Conservation (phyloP, 2,329 filamentous ascomycete species). For the Endoconidiophora polonica region DNA sequence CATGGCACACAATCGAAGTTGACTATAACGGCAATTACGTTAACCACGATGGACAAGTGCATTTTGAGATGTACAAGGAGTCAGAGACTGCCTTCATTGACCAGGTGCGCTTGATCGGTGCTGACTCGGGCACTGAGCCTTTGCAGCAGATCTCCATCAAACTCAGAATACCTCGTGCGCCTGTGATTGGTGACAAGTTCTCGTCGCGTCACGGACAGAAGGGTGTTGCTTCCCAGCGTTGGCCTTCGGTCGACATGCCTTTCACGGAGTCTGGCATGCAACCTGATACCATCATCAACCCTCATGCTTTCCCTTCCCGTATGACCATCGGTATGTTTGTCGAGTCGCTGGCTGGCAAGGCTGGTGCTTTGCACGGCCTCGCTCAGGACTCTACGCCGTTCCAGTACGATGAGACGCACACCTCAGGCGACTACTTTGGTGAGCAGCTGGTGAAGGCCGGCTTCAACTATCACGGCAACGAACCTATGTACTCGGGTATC, state of each 20-base stretch:
- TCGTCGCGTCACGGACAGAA: slow-evolving; percentile 97
- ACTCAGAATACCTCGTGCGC: slow-evolving; percentile 74
- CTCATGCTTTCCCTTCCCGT: slow-evolving; percentile 95
- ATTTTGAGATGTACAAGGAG: slow-evolving; percentile 91
- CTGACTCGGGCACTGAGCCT: slow-evolving; percentile 66
- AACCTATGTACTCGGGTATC: slow-evolving; percentile 96
- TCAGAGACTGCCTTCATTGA: slow-evolving; percentile 76
- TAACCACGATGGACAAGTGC: slow-evolving; percentile 72
- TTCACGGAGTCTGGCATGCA: slow-evolving; percentile 95
- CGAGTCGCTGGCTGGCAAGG: slow-evolving; percentile 89
- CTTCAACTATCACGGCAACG: slow-evolving; percentile 96
- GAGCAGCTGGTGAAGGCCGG: slow-evolving; percentile 89
- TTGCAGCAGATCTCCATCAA: slow-evolving; percentile 84
- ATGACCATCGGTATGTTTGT: slow-evolving; percentile 99
- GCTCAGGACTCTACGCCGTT: slow-evolving; percentile 93
- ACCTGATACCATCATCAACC: slow-evolving; percentile 97
- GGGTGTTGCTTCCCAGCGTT: slow-evolving; percentile 90
- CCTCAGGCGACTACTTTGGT: slow-evolving; percentile 85
- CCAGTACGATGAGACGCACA: slow-evolving; percentile 82
- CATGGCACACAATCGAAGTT: slow-evolving; percentile 73
- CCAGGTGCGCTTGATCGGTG: slow-evolving; percentile 79
- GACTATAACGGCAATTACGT: slow-evolving; percentile 63
- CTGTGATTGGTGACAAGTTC: slow-evolving; percentile 96
- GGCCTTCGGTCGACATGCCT: slow-evolving; percentile 85
- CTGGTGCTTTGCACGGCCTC: slow-evolving; percentile 84